These are phyloP conservation scores for Colletotrichum australisinense DNA, from an alignment of 2,329 filamentous ascomycete genomes.

Conservation along the genomic window DNA sequence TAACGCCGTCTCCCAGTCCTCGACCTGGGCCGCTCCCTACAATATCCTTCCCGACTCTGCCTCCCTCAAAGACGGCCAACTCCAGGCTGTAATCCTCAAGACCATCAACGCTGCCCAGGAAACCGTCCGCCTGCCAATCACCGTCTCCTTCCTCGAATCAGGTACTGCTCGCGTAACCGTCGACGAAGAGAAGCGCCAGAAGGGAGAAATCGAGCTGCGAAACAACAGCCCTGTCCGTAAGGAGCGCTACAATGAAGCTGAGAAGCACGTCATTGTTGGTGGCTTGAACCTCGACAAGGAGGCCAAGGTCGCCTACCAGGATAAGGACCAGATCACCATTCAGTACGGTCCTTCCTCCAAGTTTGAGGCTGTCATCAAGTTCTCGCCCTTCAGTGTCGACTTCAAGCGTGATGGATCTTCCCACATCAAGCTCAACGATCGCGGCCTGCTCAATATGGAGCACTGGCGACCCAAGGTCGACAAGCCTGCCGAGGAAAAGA, in stretches of 20 bases:
- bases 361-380: conserved; percentile 86
- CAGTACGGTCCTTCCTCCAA: conserved; percentile 81
- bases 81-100: conserved; percentile 87
- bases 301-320: conserved; percentile 75
- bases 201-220: conserved; percentile 88
- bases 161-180: conserved; percentile 88
- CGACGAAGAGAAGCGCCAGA: conserved; percentile 91
- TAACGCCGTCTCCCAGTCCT: conserved; percentile 71
- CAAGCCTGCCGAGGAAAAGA: conserved; percentile 59
- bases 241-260: conserved; percentile 93
- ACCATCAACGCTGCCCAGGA: conserved; percentile 73
- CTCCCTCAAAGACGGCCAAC: conserved; percentile 80
- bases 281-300: conserved; percentile 78
- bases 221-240: conserved; percentile 88
- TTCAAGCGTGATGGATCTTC: conserved; percentile 86
- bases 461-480: conserved; percentile 95
- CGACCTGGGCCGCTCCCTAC: conserved; percentile 85
- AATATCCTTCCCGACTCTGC: conserved; percentile 77
- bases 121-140: conserved; percentile 83
- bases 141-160: conserved; percentile 88
- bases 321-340: conserved; percentile 77
- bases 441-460: conserved; percentile 91
- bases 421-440: conserved; percentile 89
- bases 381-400: conserved; percentile 85
- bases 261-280: conserved; percentile 87